Base-by-base conservation (phyloP, 2,329 filamentous ascomycete species). In the Huntiella moniliformis region DNA sequence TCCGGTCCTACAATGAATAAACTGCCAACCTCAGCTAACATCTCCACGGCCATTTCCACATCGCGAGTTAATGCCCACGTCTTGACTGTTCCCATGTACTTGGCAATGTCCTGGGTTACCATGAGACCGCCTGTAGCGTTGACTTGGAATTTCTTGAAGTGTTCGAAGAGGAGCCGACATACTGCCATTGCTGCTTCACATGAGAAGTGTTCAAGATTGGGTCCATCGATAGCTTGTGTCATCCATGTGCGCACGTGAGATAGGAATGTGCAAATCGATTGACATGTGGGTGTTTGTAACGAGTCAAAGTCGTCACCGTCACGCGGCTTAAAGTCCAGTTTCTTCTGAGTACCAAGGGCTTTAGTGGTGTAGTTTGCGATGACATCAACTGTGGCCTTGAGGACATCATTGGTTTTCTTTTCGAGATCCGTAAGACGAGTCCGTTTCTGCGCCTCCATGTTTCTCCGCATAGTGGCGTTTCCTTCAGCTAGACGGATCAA, bases 31-130 rank as follows among this genome's bases (percentile, higher is more conserved):
- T 98, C 91, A 18, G 85, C 79, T 50, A 98, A 64, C 39, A 94
- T 74, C 64, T 98, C 88, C 53, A 95, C 74, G 45, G 75, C 73
- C 17, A 70, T 70, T 53, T 74, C 71, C 42, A 77, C 74, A 36
- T 82, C 75, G 54, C 77, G 78, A 45, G 73, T 70, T 36, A 87
- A 67, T 22, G 81, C 74, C 85, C 86, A 96, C 32, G 77, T 77
- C 51, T 83, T 77, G 52, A 98, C 70, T 8, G 93, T 75, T 50
- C 87, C 80, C 6, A 83, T 82, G 60, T 98, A 98, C 58, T 85
- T 86, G 33, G 85, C 84, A 60, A 96, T 87, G 58, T 98, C 91
- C 64, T 96, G 93, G 33, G 82, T 88, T 18, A 96, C 84, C 74
- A 95, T 91, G 40, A 98, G 73, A 2, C 86, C 91, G 51, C 91